phyloP scores from a whole-genome alignment of 768 basidiomycete genomes.

The Melanogaster broomeanus region DNA sequence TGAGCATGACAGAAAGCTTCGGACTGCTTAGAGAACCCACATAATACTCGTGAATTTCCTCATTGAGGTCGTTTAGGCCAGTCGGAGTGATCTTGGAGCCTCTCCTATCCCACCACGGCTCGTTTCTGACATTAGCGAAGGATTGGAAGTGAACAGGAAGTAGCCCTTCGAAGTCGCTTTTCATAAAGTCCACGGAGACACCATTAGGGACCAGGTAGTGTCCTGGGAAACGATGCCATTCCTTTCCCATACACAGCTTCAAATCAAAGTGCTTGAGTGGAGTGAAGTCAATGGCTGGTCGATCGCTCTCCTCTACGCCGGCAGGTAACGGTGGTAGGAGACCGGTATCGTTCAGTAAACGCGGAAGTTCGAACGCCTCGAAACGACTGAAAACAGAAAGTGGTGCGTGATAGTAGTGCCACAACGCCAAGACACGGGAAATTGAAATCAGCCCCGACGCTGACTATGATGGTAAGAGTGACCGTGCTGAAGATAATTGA shows the following conservation, averaged over 20 bases:
- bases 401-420: slow-evolving; percentile 91
- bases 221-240: slow-evolving; percentile 95
- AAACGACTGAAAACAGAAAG: slow-evolving; percentile 69
- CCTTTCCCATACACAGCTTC: slow-evolving; percentile 85
- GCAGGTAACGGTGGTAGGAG: slow-evolving; percentile 52
- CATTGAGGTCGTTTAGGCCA: slow-evolving; percentile 87
- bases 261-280: slow-evolving; percentile 71
- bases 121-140: slow-evolving; percentile 30
- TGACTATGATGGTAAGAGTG: slow-evolving; percentile 71
- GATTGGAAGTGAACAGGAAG: slow-evolving; percentile 78
- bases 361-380: slow-evolving; percentile 78
- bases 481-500: slow-evolving; percentile 73
- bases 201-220: slow-evolving; percentile 86
- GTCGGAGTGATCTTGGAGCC: slow-evolving; percentile 62
- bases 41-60: slow-evolving; percentile 74
- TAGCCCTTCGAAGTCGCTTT: slow-evolving; percentile 88
- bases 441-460: slow-evolving; percentile 68
- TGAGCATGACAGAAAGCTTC: slow-evolving; percentile 5
- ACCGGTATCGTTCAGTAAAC: slow-evolving; percentile 72
- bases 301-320: slow-evolving; percentile 43
- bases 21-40: slow-evolving; percentile 45
- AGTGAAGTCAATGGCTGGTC: slow-evolving; percentile 60
- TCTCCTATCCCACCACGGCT: slow-evolving; percentile 40
- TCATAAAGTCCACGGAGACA: slow-evolving; percentile 83
- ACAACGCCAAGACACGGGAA: slow-evolving; percentile 79